Percentiles rank a stretch among this genome's conserved stretches.
Evolutionary conservation across 352 stramenopile species (phyloP).

Genomic region (Pythium chondricola): DNA sequence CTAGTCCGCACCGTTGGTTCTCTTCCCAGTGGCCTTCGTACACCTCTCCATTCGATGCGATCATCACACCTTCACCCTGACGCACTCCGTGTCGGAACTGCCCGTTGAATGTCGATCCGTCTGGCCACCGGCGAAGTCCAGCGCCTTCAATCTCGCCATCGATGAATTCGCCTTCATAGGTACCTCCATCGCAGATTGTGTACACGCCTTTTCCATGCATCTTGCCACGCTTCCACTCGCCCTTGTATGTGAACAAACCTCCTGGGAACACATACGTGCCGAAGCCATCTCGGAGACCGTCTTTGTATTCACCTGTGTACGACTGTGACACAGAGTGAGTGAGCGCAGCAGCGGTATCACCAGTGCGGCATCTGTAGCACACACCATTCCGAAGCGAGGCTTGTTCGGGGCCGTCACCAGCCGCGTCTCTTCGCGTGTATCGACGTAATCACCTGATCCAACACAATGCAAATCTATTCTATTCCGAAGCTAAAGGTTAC

Average conservation of each 20-base stretch:
- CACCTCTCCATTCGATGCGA: slow-evolving; percentile 31
- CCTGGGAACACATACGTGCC: slow-evolving; percentile 43
- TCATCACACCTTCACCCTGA: slow-evolving; percentile 42
- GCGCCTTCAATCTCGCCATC: slow-evolving; percentile 57
- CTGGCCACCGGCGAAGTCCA: slow-evolving; percentile 41
- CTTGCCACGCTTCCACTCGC: slow-evolving; percentile 48
- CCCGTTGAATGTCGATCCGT: slow-evolving; percentile 54
- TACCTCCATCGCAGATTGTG: slow-evolving; percentile 21
- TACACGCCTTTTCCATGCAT: slow-evolving; percentile 55
- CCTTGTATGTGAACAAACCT: slow-evolving; percentile 51
- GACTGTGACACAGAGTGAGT: slow-evolving; percentile 10
- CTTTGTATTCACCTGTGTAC: slow-evolving; percentile 36
- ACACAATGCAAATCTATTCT: slow-evolving; percentile 8
- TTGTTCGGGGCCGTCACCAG: too few species aligned
- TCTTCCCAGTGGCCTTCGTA: slow-evolving; percentile 52
- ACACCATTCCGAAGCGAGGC: too few species aligned
- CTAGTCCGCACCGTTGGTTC: slow-evolving; percentile 38
- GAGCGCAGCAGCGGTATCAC: too few species aligned
- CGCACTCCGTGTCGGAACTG: slow-evolving; percentile 45
- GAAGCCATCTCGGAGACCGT: slow-evolving; percentile 35
- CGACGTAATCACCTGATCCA: not conserved
- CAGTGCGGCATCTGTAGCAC: too few species aligned
- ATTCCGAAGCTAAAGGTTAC: slow-evolving; percentile 12
- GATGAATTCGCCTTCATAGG: slow-evolving; percentile 50
- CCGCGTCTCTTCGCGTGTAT: slow-evolving; percentile 2